phyloP scores from a whole-genome alignment of 1,284 basidiomycete genomes.

The Cutaneotrichosporon sp. region DNA sequence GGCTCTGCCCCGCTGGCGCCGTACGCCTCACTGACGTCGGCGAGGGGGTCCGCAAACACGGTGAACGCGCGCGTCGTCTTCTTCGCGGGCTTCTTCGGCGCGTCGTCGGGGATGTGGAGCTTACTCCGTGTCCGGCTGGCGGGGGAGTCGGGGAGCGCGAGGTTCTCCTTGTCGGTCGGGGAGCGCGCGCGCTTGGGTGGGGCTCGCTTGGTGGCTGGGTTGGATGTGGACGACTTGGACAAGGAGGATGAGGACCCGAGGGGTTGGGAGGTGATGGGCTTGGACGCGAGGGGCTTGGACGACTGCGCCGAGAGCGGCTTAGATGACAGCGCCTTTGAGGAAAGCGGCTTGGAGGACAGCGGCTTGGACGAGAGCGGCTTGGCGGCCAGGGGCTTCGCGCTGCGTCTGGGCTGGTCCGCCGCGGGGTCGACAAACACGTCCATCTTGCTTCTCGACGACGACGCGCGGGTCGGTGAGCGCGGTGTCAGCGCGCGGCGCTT shows the following conservation, averaged over 20 bases:
- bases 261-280: not conserved
- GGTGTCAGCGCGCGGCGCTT: not conserved
- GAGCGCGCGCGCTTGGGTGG: not conserved
- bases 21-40: slow-evolving; percentile 49
- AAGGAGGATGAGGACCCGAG: not conserved
- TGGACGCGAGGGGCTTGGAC: not conserved
- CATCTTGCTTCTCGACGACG: not conserved
- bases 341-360: not conserved
- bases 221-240: not conserved
- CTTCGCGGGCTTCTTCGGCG: slow-evolving; percentile 1
- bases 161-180: not conserved
- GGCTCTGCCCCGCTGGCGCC: slow-evolving; percentile 43
- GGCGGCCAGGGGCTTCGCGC: not conserved
- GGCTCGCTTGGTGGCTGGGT: not conserved
- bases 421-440: not conserved
- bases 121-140: slow-evolving; percentile 27
- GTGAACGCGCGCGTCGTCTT: not conserved
- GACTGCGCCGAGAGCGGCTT: not conserved
- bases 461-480: not conserved
- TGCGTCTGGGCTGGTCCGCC: not conserved
- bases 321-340: not conserved
- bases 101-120: not conserved
- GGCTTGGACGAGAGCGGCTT: not conserved
- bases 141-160: slow-evolving; percentile 23
- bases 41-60: slow-evolving; percentile 19